Evolutionary conservation across 768 basidiomycete genomes (phyloP).

Genomic region (Tulasnella sp.): DNA sequence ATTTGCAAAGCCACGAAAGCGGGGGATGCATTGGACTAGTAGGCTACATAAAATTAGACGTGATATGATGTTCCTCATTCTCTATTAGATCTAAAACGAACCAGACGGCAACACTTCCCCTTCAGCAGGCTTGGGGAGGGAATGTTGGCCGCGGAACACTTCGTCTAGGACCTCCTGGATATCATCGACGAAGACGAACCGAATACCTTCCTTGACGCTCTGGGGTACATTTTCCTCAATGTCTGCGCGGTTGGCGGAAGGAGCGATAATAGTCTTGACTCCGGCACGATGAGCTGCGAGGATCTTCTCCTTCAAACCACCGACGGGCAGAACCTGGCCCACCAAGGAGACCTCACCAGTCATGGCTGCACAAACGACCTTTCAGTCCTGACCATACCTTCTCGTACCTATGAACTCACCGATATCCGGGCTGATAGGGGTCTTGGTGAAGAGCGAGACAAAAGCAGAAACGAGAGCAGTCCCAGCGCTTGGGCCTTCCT

Average conservation of each 20-base stretch:
- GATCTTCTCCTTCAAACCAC: conserved; percentile 94
- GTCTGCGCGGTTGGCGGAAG: conserved; percentile 84
- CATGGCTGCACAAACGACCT: conserved; percentile 66
- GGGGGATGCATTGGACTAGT: conserved; percentile 13
- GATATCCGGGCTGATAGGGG: conserved; percentile 78
- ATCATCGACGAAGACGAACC: conserved; percentile 92
- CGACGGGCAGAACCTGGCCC: conserved; percentile 93
- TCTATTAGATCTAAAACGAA: conserved; percentile 20
- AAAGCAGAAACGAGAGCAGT: conserved; percentile 90
- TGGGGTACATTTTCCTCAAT: conserved; percentile 97
- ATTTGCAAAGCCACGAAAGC: background rate
- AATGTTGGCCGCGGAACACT: conserved; percentile 64
- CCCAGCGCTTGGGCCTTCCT: conserved; percentile 96
- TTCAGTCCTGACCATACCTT: background rate
- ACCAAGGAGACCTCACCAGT: conserved; percentile 97
- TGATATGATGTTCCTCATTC: conserved; percentile 7
- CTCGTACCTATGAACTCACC: conserved; percentile 50
- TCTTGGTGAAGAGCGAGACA: conserved; percentile 86
- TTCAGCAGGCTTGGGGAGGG: background rate
- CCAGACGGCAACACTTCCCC: conserved; percentile 12
- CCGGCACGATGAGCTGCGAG: conserved; percentile 95
- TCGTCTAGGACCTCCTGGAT: conserved; percentile 85
- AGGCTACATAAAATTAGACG: conserved; percentile 13
- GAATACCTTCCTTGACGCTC: conserved; percentile 92
- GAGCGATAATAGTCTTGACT: conserved; percentile 86